These are phyloP conservation scores for Triticum urartu DNA, from an alignment of 176 grass and related monocot genomes.

Conservation along the genomic window DNA sequence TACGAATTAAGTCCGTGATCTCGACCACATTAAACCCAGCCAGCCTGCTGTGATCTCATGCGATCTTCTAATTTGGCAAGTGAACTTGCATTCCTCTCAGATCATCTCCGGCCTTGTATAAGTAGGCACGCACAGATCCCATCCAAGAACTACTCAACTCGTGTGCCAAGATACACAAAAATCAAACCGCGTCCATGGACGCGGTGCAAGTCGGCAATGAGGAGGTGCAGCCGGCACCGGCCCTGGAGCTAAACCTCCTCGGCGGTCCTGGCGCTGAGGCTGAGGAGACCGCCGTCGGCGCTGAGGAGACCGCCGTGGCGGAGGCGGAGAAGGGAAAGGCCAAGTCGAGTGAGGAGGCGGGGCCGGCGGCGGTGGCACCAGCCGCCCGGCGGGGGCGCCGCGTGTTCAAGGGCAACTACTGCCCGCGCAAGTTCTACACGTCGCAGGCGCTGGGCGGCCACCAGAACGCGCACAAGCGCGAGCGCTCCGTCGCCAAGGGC, in stretches of 20 bases:
- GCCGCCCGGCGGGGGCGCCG: no score
- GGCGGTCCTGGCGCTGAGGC: no score
- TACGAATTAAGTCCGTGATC: constrained; percentile 29
- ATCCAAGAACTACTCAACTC: not conserved
- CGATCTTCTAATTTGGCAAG: constrained; percentile 28
- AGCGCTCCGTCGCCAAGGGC: constrained; percentile 68
- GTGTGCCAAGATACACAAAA: not conserved
- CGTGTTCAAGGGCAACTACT: constrained; percentile 87
- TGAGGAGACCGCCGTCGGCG: no score
- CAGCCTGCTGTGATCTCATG: constrained; percentile 22
- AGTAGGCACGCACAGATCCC: constrained; percentile 3
- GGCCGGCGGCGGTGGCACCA: no score
- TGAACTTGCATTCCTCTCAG: not conserved
- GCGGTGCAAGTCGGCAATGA: not conserved
- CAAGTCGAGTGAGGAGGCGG: no score
- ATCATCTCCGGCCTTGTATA: constrained; percentile 33
- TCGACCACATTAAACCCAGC: constrained; percentile 26
- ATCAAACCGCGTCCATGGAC: not conserved
- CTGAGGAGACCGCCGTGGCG: no score
- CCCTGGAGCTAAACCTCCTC: no score
- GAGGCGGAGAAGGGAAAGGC: no score
- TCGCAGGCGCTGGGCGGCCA: constrained; percentile 95
- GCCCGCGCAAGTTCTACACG: constrained; percentile 85
- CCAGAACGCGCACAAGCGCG: constrained; percentile 99
- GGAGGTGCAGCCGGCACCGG: no score